A percentile compares a stretch with the other conserved stretches of the same genome.
Conservation (phyloP, 2,329 filamentous ascomycete genomes). For the Aspergillus candidus region DNA sequence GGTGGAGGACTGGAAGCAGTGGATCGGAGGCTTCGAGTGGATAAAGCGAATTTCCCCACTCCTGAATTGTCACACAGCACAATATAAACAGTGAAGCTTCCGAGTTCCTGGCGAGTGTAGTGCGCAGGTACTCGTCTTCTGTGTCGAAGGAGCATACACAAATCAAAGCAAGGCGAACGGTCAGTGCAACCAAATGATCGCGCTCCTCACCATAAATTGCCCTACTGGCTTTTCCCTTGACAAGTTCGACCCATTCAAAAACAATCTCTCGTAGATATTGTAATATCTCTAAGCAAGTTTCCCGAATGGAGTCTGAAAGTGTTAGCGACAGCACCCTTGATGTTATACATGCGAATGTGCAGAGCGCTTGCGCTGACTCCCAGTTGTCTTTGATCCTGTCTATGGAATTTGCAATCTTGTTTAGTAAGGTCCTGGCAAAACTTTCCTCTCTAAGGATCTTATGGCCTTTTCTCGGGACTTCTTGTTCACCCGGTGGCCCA, state of each 20-base stretch:
- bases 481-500: conserved; percentile 27
- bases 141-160: conserved; percentile 44
- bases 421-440: conserved; percentile 28
- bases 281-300: conserved; percentile 27
- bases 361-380: conserved; percentile 42
- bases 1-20: conserved; percentile 14
- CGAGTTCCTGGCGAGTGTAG: conserved; percentile 18
- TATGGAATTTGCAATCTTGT: conserved; percentile 26
- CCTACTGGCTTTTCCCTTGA: conserved; percentile 25
- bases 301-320: conserved; percentile 11
- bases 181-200: conserved; percentile 26
- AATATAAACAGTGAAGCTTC: conserved; percentile 33
- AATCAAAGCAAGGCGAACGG: conserved; percentile 38
- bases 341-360: conserved; percentile 37
- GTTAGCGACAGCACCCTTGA: conserved; percentile 42
- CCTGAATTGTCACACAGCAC: conserved; percentile 34
- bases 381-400: conserved; percentile 45
- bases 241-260: conserved; percentile 35
- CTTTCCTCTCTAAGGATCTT: conserved; percentile 15
- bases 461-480: conserved; percentile 18
- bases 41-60: conserved; percentile 16
- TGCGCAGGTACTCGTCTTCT: conserved; percentile 26
- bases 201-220: conserved; percentile 22
- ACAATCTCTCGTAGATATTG: conserved; percentile 26
- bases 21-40: conserved; percentile 1